These are phyloP conservation scores for Chrysoporthe puriensis DNA, from an alignment of 2,329 filamentous ascomycete genomes.

Conservation along the genomic window DNA sequence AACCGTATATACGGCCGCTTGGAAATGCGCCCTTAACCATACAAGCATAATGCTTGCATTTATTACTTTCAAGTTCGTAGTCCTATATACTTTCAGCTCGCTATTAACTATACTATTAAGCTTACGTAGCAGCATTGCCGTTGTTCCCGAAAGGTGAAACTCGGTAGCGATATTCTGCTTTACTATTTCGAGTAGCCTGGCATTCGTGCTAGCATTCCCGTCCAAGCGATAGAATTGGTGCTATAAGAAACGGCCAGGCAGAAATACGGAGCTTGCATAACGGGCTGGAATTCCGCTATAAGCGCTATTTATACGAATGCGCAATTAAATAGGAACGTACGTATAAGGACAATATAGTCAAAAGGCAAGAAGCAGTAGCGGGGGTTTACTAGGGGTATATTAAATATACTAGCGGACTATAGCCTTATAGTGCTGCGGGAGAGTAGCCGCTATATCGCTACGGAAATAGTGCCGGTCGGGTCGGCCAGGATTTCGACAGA, in stretches of 20 bases:
- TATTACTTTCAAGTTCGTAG: constrained; percentile 48
- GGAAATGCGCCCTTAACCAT: constrained; percentile 50
- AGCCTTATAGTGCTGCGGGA: constrained; percentile 53
- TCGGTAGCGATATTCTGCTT: constrained; percentile 31
- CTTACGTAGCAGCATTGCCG: constrained; percentile 26
- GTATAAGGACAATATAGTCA: constrained; percentile 50
- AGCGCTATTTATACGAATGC: constrained; percentile 34
- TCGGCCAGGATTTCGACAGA: constrained; percentile 36
- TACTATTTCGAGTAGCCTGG: constrained; percentile 45
- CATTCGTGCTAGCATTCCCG: constrained; percentile 36
- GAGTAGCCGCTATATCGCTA: constrained; percentile 32
- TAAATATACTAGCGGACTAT: constrained; percentile 48
- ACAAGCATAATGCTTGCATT: constrained; percentile 54
- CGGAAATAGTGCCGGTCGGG: constrained; percentile 33
- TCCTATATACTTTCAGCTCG: constrained; percentile 49
- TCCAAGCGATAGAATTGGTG: constrained; percentile 35
- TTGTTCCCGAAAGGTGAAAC: constrained; percentile 33
- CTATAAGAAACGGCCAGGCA: constrained; percentile 9
- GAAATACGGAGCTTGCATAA: constrained; percentile 44
- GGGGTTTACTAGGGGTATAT: constrained; percentile 55
- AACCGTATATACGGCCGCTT: constrained; percentile 56
- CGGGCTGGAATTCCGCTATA: constrained; percentile 31
- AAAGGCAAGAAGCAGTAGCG: constrained; percentile 51
- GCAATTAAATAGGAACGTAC: constrained; percentile 50
- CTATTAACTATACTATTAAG: constrained; percentile 48